A percentile compares a stretch with the other conserved stretches of the same genome.
Conservation (phyloP, 2,329 filamentous ascomycete genomes). For the Stachybotrys echinatus region DNA sequence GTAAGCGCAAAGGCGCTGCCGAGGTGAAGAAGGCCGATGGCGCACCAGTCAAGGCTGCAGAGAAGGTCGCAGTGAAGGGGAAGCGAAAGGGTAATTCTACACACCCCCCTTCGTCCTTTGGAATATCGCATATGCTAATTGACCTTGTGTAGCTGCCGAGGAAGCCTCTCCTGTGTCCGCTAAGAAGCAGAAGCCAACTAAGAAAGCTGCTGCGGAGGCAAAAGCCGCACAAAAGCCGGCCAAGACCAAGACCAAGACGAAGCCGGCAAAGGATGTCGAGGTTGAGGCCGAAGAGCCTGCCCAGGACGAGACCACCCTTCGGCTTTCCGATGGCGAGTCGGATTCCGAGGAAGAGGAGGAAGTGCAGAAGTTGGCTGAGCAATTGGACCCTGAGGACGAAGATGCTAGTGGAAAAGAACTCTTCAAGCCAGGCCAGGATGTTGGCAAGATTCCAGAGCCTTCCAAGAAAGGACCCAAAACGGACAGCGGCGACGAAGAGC, state of each 20-base stretch:
- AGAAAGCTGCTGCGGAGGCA: constrained; percentile 18
- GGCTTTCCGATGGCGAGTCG: constrained; percentile 21
- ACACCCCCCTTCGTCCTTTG: not conserved
- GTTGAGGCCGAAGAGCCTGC: constrained; percentile 17
- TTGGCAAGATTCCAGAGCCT: constrained; percentile 45
- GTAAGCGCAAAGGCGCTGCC: constrained; percentile 29
- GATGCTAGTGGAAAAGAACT: constrained; percentile 25
- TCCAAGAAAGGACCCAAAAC: constrained; percentile 39
- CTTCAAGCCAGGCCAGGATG: constrained; percentile 43
- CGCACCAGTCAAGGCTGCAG: constrained; percentile 21
- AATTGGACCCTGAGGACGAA: constrained; percentile 39
- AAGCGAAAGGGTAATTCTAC: constrained; percentile 29
- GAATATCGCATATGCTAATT: constrained; percentile 15
- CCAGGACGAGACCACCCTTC: constrained; percentile 22
- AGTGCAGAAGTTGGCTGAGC: constrained; percentile 36
- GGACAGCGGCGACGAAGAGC: constrained; percentile 41
- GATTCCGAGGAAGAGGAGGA: constrained; percentile 35
- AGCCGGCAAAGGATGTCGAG: constrained; percentile 11
- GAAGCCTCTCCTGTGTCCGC: constrained; percentile 36
- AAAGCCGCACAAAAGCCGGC: constrained; percentile 26
- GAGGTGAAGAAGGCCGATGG: constrained; percentile 24
- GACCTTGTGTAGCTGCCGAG: constrained; percentile 28
- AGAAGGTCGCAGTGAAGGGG: constrained; percentile 28
- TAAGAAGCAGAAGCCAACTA: constrained; percentile 40
- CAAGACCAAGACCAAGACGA: constrained; percentile 21